Evolutionary conservation across 108 stramenopile genomes (phyloP).

Genomic region (Skeletonema marinoi): DNA sequence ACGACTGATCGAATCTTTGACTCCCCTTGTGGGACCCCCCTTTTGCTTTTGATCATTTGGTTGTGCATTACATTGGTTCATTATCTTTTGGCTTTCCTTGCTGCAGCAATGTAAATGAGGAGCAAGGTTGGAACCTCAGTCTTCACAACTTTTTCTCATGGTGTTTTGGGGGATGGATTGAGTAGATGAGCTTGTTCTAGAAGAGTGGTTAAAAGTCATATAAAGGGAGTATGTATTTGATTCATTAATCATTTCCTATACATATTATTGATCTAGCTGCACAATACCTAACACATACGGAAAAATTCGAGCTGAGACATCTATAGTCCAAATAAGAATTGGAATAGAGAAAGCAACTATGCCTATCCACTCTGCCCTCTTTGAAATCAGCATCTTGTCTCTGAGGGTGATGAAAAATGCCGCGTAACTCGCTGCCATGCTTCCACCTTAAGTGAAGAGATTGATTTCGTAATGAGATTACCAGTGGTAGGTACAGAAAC

Average conservation of each 20-base stretch:
- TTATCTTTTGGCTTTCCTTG: too few species aligned
- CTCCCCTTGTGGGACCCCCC: slow-evolving; percentile 71
- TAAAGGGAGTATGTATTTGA: too few species aligned
- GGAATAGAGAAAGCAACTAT: slow-evolving; percentile 13
- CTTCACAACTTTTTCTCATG: too few species aligned
- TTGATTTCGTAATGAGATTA: too few species aligned
- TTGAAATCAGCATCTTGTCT: slow-evolving; percentile 31
- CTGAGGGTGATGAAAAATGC: slow-evolving; percentile 16
- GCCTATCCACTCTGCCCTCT: slow-evolving; percentile 13
- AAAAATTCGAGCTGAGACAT: background rate
- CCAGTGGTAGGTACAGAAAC: too few species aligned
- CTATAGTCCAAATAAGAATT: slow-evolving; percentile 10
- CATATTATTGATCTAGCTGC: background rate
- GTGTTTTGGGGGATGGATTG: too few species aligned
- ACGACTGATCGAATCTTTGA: slow-evolving; percentile 79
- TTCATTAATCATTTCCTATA: too few species aligned
- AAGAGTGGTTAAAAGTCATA: too few species aligned
- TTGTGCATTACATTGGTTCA: too few species aligned
- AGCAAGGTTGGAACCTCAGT: too few species aligned
- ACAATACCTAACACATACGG: background rate
- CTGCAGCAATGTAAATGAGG: too few species aligned
- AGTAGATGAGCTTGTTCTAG: too few species aligned
- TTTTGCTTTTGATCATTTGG: slow-evolving; percentile 9
- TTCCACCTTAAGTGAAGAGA: background rate
- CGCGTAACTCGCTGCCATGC: slow-evolving; percentile 14